Conservation (phyloP, 2,329 filamentous ascomycete species). For the Botrytis medusae region DNA sequence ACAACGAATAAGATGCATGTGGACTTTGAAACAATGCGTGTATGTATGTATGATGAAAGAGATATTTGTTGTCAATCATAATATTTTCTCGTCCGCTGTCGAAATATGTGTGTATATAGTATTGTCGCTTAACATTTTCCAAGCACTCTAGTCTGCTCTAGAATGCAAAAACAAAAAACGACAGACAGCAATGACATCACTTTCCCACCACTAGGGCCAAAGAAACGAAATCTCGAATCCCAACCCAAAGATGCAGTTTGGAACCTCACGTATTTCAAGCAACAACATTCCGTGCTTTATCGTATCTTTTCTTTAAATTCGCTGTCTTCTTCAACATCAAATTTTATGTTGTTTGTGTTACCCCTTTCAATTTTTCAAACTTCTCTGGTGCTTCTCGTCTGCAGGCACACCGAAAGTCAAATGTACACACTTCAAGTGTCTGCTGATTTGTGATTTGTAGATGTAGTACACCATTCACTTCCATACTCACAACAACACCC, state of each 20-base stretch:
- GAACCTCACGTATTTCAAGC: neutral
- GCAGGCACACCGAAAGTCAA: fast-evolving
- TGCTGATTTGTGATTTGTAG: neutral
- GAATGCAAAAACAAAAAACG: neutral
- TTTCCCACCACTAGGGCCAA: neutral
- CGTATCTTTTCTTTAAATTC: fast-evolving
- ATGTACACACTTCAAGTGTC: fast-evolving
- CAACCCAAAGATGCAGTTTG: neutral
- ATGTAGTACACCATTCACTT: neutral
- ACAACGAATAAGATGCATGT: too few species aligned
- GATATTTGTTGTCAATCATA: neutral
- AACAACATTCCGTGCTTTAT: neutral
- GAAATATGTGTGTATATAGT: fast-evolving
- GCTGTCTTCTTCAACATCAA: fast-evolving
- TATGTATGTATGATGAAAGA: too few species aligned
- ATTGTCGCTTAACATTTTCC: neutral
- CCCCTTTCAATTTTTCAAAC: neutral
- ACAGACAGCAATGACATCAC: neutral
- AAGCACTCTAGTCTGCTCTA: neutral
- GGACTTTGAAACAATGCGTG: too few species aligned
- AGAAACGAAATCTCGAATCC: neutral
- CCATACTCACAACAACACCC: neutral
- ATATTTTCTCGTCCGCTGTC: neutral
- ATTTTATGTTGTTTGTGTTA: neutral
- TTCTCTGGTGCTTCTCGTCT: neutral